A percentile compares a stretch with the other conserved stretches of the same genome.
phyloP scores from a whole-genome alignment of 2,329 filamentous ascomycete species.

The Diaporthe ilicicola region DNA sequence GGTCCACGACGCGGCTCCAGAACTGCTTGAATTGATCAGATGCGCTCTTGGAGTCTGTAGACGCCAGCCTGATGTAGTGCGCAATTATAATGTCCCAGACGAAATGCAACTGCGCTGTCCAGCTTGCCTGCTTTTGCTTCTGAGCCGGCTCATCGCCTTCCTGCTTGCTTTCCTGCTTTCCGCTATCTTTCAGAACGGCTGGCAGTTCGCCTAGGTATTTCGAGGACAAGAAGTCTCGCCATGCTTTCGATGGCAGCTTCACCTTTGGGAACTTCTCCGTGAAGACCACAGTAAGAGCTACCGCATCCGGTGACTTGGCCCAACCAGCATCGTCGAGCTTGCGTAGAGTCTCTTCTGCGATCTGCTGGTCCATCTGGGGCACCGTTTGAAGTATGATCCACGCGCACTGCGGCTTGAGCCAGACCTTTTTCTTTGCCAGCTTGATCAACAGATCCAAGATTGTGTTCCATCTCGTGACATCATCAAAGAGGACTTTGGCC shows the following conservation, averaged over 20 bases:
- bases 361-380: slow-evolving; percentile 65
- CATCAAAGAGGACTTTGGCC: slow-evolving; percentile 74
- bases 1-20: slow-evolving; percentile 87
- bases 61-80: slow-evolving; percentile 52
- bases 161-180: slow-evolving; percentile 60
- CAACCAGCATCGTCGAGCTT: slow-evolving; percentile 71
- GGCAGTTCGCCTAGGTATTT: slow-evolving; percentile 75
- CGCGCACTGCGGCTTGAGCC: slow-evolving; percentile 88
- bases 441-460: slow-evolving; percentile 79
- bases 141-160: slow-evolving; percentile 52
- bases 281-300: slow-evolving; percentile 85
- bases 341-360: slow-evolving; percentile 69
- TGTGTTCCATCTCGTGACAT: slow-evolving; percentile 67
- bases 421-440: slow-evolving; percentile 82
- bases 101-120: slow-evolving; percentile 84
- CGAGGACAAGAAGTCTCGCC: slow-evolving; percentile 78
- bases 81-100: slow-evolving; percentile 84
- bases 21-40: slow-evolving; percentile 74
- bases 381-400: slow-evolving; percentile 81
- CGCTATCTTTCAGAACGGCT: slow-evolving; percentile 81
- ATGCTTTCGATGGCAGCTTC: slow-evolving; percentile 73
- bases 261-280: slow-evolving; percentile 70
- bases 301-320: slow-evolving; percentile 84
- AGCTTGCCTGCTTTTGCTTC: slow-evolving; percentile 72
- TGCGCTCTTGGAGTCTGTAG: slow-evolving; percentile 43